These are phyloP conservation scores for Trichomonascus vanleenenianus DNA, from an alignment of 805 yeast species.

Conservation along the genomic window DNA sequence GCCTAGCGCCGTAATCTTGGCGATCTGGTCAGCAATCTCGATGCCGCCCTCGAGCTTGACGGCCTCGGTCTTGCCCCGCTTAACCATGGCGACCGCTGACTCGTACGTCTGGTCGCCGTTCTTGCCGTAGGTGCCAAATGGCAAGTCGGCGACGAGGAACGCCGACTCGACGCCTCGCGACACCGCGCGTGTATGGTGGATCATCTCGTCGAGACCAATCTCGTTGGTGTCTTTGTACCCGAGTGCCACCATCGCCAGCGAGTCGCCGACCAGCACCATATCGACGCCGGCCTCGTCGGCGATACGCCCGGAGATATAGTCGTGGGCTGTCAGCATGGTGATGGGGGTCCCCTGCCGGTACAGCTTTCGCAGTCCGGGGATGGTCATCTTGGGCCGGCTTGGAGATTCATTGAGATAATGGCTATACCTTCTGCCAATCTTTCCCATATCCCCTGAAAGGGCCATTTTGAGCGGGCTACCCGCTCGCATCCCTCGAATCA, in stretches of 20 bases:
- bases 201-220: slow-evolving; percentile 65
- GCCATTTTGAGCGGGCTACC: too few species aligned
- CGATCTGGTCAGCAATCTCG: slow-evolving; percentile 47
- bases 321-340: slow-evolving; percentile 79
- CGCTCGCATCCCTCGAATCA: too few species aligned
- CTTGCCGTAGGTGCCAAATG: slow-evolving; percentile 78
- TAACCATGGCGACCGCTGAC: slow-evolving; percentile 48
- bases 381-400: slow-evolving; percentile 29
- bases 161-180: slow-evolving; percentile 59
- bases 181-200: slow-evolving; percentile 70
- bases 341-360: slow-evolving; percentile 34
- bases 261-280: slow-evolving; percentile 78
- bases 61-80: slow-evolving; percentile 51
- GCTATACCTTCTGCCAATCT: slow-evolving; percentile 5
- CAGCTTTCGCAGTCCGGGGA: slow-evolving; percentile 34
- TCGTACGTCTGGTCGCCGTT: slow-evolving; percentile 55
- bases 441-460: too few species aligned
- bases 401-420: slow-evolving; percentile 13
- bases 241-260: slow-evolving; percentile 83
- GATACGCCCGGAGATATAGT: slow-evolving; percentile 63
- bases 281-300: slow-evolving; percentile 65
- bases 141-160: slow-evolving; percentile 74
- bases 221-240: slow-evolving; percentile 67
- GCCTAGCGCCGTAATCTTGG: slow-evolving; percentile 55
- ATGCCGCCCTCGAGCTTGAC: slow-evolving; percentile 81